phyloP scores from a whole-genome alignment of 345 rosid species.

The Populus alba region DNA sequence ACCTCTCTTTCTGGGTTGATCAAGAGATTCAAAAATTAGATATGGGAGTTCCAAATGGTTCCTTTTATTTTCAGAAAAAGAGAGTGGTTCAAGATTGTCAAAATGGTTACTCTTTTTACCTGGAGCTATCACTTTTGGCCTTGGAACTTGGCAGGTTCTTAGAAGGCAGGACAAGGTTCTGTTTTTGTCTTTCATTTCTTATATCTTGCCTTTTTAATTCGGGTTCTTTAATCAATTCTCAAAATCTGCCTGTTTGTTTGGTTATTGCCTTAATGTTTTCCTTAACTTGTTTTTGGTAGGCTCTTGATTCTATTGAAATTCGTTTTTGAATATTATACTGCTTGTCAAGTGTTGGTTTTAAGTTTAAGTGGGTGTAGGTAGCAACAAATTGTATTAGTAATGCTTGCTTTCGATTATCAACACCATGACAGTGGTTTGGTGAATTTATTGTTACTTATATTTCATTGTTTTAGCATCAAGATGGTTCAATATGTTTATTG shows the following conservation, averaged over 20 bases:
- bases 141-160: conserved; percentile 95
- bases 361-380: too few species aligned
- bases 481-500: too few species aligned
- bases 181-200: neutral
- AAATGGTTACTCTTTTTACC: conserved; percentile 75
- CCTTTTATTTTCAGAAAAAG: conserved; percentile 1
- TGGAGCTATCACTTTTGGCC: conserved; percentile 88
- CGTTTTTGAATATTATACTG: too few species aligned
- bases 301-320: neutral
- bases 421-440: neutral
- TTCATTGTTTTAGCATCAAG: too few species aligned
- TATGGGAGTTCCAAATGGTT: neutral
- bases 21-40: neutral
- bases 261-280: neutral
- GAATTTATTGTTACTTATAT: too few species aligned
- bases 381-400: too few species aligned
- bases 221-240: neutral
- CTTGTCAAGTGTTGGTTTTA: too few species aligned
- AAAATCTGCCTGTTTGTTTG: neutral
- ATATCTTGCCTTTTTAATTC: neutral
- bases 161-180: conserved; percentile 90
- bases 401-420: too few species aligned
- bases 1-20: conserved; percentile 9
- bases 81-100: conserved; percentile 52
- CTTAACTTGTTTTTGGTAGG: neutral